phyloP scores from a whole-genome alignment of 2,329 filamentous ascomycete genomes.

The Coleophoma eucalyptorum region DNA sequence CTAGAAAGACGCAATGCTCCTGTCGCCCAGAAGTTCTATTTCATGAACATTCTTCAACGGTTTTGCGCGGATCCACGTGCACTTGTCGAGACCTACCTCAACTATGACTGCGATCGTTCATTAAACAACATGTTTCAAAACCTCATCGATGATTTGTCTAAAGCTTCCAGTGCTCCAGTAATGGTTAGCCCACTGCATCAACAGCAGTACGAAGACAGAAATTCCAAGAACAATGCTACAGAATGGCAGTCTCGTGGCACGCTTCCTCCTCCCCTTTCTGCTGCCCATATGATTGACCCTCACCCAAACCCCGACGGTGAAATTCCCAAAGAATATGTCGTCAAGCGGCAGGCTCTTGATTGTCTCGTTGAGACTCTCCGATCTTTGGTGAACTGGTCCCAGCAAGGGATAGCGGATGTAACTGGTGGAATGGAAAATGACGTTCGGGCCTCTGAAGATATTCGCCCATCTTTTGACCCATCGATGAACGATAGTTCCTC shows the following conservation, averaged over 20 bases:
- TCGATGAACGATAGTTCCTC: constrained; percentile 56
- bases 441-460: constrained; percentile 48
- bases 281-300: constrained; percentile 33
- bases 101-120: constrained; percentile 95
- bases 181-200: constrained; percentile 73
- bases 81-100: constrained; percentile 91
- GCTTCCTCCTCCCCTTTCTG: constrained; percentile 78
- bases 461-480: constrained; percentile 77
- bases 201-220: constrained; percentile 80
- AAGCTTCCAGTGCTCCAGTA: constrained; percentile 77
- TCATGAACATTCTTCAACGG: constrained; percentile 80
- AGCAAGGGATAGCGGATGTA: constrained; percentile 58
- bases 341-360: constrained; percentile 87
- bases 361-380: constrained; percentile 83
- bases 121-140: constrained; percentile 97
- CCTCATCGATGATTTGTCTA: constrained; percentile 89
- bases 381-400: constrained; percentile 90
- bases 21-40: constrained; percentile 86
- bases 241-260: constrained; percentile 89
- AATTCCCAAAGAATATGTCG: constrained; percentile 82
- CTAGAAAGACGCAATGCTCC: constrained; percentile 85
- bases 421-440: constrained; percentile 47
- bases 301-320: constrained; percentile 59
- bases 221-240: constrained; percentile 46
- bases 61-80: constrained; percentile 83